A percentile compares a stretch with the other conserved stretches of the same genome.
Conservation (phyloP, 306 rosid genomes). For the Senna siamea region DNA sequence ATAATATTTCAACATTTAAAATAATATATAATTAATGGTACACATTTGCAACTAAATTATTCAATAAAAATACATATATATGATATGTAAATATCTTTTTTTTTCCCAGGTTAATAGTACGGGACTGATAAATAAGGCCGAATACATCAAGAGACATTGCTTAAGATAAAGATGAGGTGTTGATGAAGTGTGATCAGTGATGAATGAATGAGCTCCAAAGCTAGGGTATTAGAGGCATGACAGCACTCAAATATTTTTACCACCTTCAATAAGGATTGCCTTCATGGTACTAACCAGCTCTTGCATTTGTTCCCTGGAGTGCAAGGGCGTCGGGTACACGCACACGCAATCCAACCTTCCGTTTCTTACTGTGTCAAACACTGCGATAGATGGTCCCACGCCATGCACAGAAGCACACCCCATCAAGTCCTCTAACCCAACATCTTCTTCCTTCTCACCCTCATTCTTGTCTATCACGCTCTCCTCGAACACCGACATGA, state of each 20-base stretch:
- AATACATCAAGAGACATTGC: too few relatives aligned
- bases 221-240: too few relatives aligned
- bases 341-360: conserved; percentile 62
- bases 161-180: too few relatives aligned
- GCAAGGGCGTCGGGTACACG: conserved; percentile 69
- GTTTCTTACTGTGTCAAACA: conserved; percentile 60
- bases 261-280: conserved; percentile 49
- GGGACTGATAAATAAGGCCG: too few relatives aligned
- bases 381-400: conserved; percentile 64
- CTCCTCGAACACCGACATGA: conserved; percentile 69
- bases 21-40: too few relatives aligned
- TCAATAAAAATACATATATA: too few relatives aligned
- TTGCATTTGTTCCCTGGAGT: conserved; percentile 58
- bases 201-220: too few relatives aligned
- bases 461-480: conserved; percentile 48
- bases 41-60: too few relatives aligned
- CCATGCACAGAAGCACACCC: conserved; percentile 77
- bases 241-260: conserved; percentile 14
- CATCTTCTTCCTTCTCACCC: not conserved
- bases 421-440: conserved; percentile 62
- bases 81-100: too few relatives aligned
- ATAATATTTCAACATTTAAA: too few relatives aligned
- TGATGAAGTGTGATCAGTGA: too few relatives aligned
- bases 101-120: too few relatives aligned
- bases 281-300: conserved; percentile 54